A percentile compares a stretch with the other conserved stretches of the same genome.
phyloP scores from a whole-genome alignment of 2,329 filamentous ascomycete genomes.

The Fusarium torulosum region DNA sequence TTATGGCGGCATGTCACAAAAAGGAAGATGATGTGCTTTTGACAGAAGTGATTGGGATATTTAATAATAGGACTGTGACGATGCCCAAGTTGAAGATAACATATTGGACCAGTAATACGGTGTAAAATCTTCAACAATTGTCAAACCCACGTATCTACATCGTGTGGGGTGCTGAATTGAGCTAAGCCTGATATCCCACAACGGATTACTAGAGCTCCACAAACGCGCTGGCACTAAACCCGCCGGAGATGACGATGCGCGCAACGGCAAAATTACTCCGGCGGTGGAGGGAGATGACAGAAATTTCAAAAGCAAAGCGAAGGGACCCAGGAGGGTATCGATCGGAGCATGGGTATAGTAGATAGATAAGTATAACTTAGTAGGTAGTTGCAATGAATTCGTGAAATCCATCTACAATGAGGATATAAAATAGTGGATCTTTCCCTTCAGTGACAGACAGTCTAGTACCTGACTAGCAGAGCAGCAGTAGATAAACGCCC shows the following conservation, averaged over 20 bases:
- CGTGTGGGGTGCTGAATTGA: background rate
- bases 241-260: conserved; percentile 10
- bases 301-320: background rate
- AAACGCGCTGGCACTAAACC: background rate
- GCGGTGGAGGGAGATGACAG: background rate
- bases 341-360: conserved; percentile 15
- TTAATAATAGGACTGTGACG: too few species aligned
- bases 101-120: background rate
- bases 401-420: conserved; percentile 14
- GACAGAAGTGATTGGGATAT: too few species aligned
- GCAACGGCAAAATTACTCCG: background rate
- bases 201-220: background rate
- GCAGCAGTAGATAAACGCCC: conserved; percentile 25
- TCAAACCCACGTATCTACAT: background rate
- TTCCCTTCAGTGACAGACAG: conserved; percentile 11
- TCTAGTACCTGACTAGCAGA: conserved; percentile 37
- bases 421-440: conserved; percentile 4
- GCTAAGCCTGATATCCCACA: background rate
- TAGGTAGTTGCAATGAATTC: conserved; percentile 15
- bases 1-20: too few species aligned
- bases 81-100: background rate
- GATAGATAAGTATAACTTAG: background rate
- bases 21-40: too few species aligned
- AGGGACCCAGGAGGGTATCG: background rate
- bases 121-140: background rate